phyloP scores from a whole-genome alignment of 208 protist species.

The Wallacemonas sp. region DNA sequence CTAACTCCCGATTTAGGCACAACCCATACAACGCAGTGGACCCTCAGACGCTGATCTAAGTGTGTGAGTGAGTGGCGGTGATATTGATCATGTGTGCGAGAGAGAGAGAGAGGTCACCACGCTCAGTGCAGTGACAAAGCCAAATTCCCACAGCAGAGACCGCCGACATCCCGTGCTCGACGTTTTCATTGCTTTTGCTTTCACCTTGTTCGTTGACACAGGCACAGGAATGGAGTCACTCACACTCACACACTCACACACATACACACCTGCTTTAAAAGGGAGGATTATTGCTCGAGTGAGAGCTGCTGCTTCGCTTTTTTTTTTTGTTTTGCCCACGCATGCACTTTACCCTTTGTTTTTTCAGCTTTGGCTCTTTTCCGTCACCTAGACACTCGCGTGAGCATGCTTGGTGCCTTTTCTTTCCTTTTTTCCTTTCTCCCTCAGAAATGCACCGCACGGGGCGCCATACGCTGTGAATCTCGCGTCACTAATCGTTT shows the following conservation, averaged over 20 bases:
- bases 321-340: conserved; percentile 7
- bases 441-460: no score
- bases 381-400: no score
- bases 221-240: no score
- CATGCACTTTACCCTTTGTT: neutral
- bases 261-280: no score
- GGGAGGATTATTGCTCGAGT: no score
- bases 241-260: no score
- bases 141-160: neutral
- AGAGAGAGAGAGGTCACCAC: neutral
- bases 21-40: conserved; percentile 25
- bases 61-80: no score
- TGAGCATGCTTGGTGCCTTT: no score
- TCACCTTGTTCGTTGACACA: no score
- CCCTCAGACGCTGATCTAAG: neutral
- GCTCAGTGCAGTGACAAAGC: neutral
- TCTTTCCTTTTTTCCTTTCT: neutral
- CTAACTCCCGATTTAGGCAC: conserved; percentile 26
- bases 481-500: no score
- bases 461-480: no score
- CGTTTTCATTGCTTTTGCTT: neutral
- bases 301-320: no score
- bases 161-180: neutral
- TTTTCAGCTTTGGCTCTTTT: neutral
- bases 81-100: neutral